These are phyloP conservation scores for Metschnikowia orientalis DNA, from an alignment of 805 yeast genomes.

Conservation along the genomic window DNA sequence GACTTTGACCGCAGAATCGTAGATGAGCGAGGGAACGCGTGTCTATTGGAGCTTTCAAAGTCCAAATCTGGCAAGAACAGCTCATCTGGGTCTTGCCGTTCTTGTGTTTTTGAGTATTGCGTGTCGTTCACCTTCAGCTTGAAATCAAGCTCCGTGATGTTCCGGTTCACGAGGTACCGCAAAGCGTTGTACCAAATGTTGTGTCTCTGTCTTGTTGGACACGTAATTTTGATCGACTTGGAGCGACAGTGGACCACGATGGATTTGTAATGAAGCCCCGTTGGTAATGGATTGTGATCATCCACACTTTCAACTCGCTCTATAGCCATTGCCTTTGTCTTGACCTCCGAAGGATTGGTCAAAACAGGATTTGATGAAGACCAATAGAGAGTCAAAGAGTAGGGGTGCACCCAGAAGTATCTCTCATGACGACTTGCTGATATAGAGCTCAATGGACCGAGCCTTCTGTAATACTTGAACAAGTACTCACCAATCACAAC, in stretches of 20 bases:
- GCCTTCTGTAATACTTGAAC: slow-evolving; percentile 75
- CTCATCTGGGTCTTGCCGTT: slow-evolving; percentile 5
- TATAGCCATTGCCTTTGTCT: slow-evolving; percentile 78
- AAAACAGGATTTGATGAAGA: slow-evolving; percentile 73
- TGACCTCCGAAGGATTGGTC: slow-evolving; percentile 59
- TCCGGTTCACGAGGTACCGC: slow-evolving; percentile 66
- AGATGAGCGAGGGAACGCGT: slow-evolving; percentile 18
- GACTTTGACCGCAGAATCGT: slow-evolving; percentile 14
- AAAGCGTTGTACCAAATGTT: slow-evolving; percentile 88
- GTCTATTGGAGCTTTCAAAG: slow-evolving; percentile 15
- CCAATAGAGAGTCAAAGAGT: slow-evolving; percentile 89
- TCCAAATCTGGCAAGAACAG: slow-evolving; percentile 10
- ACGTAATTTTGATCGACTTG: slow-evolving; percentile 70
- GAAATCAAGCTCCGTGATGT: slow-evolving; percentile 51
- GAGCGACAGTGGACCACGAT: slow-evolving; percentile 68
- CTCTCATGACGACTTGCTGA: slow-evolving; percentile 84
- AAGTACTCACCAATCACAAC: slow-evolving; percentile 90
- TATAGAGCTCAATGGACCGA: slow-evolving; percentile 69
- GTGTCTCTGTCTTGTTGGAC: slow-evolving; percentile 83
- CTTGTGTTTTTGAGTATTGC: no score
- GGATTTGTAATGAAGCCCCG: slow-evolving; percentile 83
- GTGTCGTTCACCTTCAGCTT: slow-evolving; percentile 16
- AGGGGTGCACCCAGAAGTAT: slow-evolving; percentile 96
- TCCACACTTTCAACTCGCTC: slow-evolving; percentile 71
- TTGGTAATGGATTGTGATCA: slow-evolving; percentile 83